Evolutionary conservation across 2,329 filamentous ascomycete species (phyloP), one percentile per base, ranked within the genome.

Genomic region (Pyrenochaeta sp.): DNA sequence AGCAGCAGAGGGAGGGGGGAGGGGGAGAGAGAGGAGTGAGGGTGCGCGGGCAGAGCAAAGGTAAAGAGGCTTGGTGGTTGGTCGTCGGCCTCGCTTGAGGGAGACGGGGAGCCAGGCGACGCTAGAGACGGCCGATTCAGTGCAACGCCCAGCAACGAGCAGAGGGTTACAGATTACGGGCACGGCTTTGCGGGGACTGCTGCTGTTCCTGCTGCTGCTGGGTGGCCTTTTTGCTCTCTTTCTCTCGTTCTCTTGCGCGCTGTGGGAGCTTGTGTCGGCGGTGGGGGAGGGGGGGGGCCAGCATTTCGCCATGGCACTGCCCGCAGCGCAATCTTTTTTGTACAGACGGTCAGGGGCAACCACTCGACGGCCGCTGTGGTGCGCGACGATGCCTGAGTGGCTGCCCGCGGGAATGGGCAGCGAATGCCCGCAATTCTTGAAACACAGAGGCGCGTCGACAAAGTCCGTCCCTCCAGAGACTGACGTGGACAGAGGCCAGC

Each of bases 371-470:
- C n/a, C n/a, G n/a, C 39, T 49, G 41, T 48, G 23, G 29, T 33
- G 53, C 43, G 31, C 42, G 39, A 31, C 46, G 41, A 42, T 54
- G 45, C 58, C 61, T 68, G 51, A 64, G 54, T 69, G 66, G 66
- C 59, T 64, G 55, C 39, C 51, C 43, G 51, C 54, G 53, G 52
- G 45, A 51, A 48, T 45, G 56, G 42, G 54, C 32, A 45, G 51
- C 53, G 42, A 45, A 51, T 53, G 48, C 41, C 58, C 51, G 52
- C 54, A 54, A 49, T 51, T 41, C 41, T 54, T 72, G 68, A 71
- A 71, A 71, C 68, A 57, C 60, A 65, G 60, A 67, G 65, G 67
- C 66, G 69, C 65, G 65, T 66, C 64, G 62, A 62, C 31, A 45
- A 33, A 56, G 50, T 49, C 56, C 49, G 54, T 56, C 54, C 51